Evolutionary conservation across 2,329 filamentous ascomycete genomes (phyloP), one percentile per base, ranked within the genome.

Genomic region (Dryadomyces quercivorus): DNA sequence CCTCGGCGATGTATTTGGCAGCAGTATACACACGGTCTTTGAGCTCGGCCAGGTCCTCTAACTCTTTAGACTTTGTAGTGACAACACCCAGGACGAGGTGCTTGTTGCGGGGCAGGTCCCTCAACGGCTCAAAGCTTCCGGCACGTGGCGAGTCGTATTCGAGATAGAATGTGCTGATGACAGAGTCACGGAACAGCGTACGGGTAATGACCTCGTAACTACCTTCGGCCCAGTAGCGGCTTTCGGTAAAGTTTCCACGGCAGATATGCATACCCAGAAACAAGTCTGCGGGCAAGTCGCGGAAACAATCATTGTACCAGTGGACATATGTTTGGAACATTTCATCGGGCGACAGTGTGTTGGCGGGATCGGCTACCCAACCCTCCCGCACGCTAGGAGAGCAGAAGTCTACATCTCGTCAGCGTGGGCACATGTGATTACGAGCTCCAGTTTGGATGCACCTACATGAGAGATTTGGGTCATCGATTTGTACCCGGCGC

Each of bases 211-310:
- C 73, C 63, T 84, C 80, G 64, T 84, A 84, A 18, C 77, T 77
- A 44, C 81, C 81, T 63, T 83, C 77, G 58, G 77, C 78, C 66
- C 84, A 84, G 67, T 83, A 79, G 56, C 80, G 74, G 36, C 75
- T 77, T 61, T 79, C 77, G 59, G 80, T 75, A 61, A 83, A 84
- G 69, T 84, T 84, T 54, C 75, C 74, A 62, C 65, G 69, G 69
- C 79, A 83, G 56, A 88, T 71, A 66, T 89, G 86, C 12, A 89
- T 77, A 16, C 85, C 85, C 2, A 88, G 71, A 61, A 88, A 83
- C 67, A 88, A 76, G 60, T 85, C 84, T 6, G 71, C 68, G 0
- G 84, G 83, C 0, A 81, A 74, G 58, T 74, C 72, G 31, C 72
- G 69, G 61, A 87, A 75, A 64, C 80, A 83, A 64, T 85, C 81